These are phyloP conservation scores for Apiotrichum sp. DNA, from an alignment of 1,284 basidiomycete genomes.

Conservation along the genomic window DNA sequence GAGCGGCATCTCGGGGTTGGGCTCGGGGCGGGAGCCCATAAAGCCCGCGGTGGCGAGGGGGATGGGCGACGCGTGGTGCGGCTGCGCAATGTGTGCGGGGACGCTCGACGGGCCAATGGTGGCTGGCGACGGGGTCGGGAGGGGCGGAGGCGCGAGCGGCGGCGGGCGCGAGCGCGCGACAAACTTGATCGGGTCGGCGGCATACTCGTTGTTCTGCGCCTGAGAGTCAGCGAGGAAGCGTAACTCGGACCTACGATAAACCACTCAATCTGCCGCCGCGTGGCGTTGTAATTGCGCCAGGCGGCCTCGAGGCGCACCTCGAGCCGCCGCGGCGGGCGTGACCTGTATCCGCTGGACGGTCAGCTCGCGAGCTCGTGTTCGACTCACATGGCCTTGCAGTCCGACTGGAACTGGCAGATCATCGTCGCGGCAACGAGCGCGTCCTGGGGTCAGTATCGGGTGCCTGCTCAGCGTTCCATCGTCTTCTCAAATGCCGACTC, in stretches of 20 bases:
- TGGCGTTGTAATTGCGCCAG: constrained; percentile 28
- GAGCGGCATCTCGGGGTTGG: constrained; percentile 1
- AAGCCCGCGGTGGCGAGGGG: constrained; percentile 21
- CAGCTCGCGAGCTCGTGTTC: background rate
- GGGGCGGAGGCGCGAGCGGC: constrained; percentile 14
- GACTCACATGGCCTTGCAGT: constrained; percentile 23
- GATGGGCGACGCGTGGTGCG: constrained; percentile 20
- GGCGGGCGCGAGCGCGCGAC: constrained; percentile 15
- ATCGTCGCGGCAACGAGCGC: constrained; percentile 25
- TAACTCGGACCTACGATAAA: constrained; percentile 22
- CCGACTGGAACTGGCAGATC: constrained; percentile 25
- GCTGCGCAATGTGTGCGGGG: constrained; percentile 9
- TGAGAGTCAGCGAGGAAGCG: background rate
- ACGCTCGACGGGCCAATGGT: constrained; percentile 6
- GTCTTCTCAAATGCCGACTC: background rate
- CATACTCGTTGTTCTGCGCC: constrained; percentile 16
- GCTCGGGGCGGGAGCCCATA: constrained; percentile 13
- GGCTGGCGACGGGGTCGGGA: constrained; percentile 16
- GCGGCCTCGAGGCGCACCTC: constrained; percentile 18
- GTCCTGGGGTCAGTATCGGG: constrained; percentile 12
- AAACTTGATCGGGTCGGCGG: constrained; percentile 18
- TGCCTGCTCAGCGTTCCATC: background rate
- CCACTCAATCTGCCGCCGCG: constrained; percentile 27
- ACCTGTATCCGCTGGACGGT: constrained; percentile 10
- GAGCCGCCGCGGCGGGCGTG: constrained; percentile 18